Evolutionary conservation across 495 filamentous ascomycete species (phyloP).

Genomic region (Annulohypoxylon stygium): DNA sequence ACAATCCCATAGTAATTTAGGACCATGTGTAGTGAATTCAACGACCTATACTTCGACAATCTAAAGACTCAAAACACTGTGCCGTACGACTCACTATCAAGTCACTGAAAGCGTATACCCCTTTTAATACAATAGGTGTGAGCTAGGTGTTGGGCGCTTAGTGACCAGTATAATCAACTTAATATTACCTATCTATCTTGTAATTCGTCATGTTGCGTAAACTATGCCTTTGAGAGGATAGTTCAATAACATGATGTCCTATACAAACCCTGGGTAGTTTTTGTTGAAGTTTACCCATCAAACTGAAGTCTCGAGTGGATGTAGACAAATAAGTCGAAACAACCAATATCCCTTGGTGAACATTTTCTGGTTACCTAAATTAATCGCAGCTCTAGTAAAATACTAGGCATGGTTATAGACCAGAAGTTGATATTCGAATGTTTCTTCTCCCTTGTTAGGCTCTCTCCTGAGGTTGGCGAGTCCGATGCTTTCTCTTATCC

Average conservation of each 20-base stretch:
- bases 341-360: not conserved
- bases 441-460: slow-evolving; percentile 1
- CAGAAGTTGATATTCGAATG: not conserved
- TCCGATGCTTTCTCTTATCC: not conserved
- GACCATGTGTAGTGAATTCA: not conserved
- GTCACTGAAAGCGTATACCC: not conserved
- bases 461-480: not conserved
- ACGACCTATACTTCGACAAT: not conserved
- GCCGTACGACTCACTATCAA: not conserved
- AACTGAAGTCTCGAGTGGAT: not conserved
- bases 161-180: not conserved
- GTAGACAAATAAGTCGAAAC: not conserved
- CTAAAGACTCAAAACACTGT: slow-evolving; percentile 3
- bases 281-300: not conserved
- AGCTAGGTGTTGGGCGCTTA: not conserved
- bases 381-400: no score
- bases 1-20: not conserved
- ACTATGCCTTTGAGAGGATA: not conserved
- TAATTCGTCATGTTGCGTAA: not conserved
- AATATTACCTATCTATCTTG: not conserved
- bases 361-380: not conserved
- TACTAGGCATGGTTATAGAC: not conserved
- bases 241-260: not conserved
- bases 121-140: not conserved
- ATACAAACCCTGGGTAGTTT: not conserved